Conservation (phyloP, 192 early-diverging fungal genomes). For the Mortierella hygrophila region DNA sequence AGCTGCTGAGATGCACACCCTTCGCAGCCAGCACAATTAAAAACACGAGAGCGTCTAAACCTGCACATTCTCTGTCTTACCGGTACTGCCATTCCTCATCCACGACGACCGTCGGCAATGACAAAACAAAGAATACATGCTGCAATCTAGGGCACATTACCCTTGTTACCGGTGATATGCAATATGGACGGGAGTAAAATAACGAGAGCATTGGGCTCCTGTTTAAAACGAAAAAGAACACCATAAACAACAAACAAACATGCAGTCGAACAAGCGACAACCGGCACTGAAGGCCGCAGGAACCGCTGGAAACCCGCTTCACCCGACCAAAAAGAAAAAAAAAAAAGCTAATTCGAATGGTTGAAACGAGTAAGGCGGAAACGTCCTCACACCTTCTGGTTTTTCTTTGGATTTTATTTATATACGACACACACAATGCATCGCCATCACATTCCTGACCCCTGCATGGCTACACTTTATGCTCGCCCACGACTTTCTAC, state of each 20-base stretch:
- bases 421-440: too few species aligned
- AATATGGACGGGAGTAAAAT: background rate
- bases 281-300: background rate
- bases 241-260: background rate
- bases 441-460: too few species aligned
- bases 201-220: background rate
- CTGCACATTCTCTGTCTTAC: background rate
- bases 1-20: background rate
- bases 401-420: too few species aligned
- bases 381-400: too few species aligned
- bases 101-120: background rate
- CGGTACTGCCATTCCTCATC: background rate
- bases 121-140: background rate
- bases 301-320: background rate
- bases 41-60: constrained; percentile 5
- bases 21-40: background rate
- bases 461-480: too few species aligned
- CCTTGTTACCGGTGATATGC: background rate
- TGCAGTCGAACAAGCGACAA: background rate
- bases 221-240: background rate
- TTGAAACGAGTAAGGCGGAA: background rate
- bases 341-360: background rate
- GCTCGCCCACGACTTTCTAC: too few species aligned
- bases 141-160: background rate
- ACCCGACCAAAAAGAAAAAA: too few species aligned